Base-by-base conservation (phyloP, 768 basidiomycete species). In the Tylopilus balloui region DNA sequence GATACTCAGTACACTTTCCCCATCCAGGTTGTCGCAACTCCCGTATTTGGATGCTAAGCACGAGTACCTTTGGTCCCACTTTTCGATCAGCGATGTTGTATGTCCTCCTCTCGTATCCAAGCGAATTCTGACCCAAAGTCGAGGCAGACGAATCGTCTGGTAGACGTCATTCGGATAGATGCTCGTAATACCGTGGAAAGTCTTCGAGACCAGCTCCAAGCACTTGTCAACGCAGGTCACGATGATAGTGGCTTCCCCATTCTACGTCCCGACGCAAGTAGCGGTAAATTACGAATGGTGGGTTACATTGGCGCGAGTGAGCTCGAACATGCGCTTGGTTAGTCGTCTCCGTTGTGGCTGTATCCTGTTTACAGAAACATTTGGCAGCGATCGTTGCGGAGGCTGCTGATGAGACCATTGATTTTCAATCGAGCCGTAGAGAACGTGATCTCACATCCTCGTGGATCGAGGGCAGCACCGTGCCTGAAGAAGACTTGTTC, bases 241-340 rank as follows among this genome's bases (percentile, higher is more conserved):
- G 83, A 86, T 52, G 83, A 94, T 61, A 74, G 81, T 38, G 94
- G 94, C 4, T 93, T 98, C 68, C 94, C 95, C 0, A 86, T 97
- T 46, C 63, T 97, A 45, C 70, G 81, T 54, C 71, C 68, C 28
- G 81, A 76, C 45, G 54, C 48, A 7, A 68, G 72, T 14, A 55
- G 54, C 14, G 72, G 71, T 14, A 78, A 78, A 17, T 56, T 76
- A 58, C 78, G 89, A 32, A 78, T 96, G 75, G 77, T 90, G 31
- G 96, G 93, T 7, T 94, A 94, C 64, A 86, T 98, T 51, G 92
- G 92, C 0, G 80, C 83, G 24, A 94, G 86, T 59, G 96, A 99
- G 68, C 78, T 99, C 13, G 92, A 96, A 60, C 92, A 98, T 67
- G 93, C 91, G 6, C 71, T 99, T 4, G 79, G 88, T 92, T 66